Conservation (phyloP, 2,329 filamentous ascomycete species). For the Aspergillus sergii region DNA sequence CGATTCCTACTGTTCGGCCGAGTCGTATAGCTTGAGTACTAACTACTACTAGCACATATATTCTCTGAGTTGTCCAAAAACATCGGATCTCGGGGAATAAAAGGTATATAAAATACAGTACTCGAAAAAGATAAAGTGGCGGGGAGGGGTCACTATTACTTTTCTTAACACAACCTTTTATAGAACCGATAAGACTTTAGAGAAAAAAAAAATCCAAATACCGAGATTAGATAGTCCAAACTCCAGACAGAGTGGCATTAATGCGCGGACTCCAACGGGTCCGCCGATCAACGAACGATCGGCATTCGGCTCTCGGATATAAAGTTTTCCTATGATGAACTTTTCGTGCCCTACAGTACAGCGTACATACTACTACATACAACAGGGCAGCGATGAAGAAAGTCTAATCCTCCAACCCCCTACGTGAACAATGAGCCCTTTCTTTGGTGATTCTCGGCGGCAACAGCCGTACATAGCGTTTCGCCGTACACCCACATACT, state of each 20-base stretch:
- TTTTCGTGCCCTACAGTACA: not conserved
- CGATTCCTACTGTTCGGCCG: not conserved
- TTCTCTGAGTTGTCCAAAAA: not conserved
- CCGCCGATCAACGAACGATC: slow-evolving; percentile 1
- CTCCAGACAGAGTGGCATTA: not conserved
- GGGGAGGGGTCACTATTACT: not conserved
- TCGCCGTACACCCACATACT: not conserved
- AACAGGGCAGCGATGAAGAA: not conserved
- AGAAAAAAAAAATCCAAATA: not conserved
- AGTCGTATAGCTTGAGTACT: not conserved
- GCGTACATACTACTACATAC: too few species aligned
- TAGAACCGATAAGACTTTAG: not conserved
- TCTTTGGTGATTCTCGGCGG: not conserved
- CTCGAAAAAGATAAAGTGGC: not conserved
- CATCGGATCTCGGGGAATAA: not conserved
- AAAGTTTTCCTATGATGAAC: not conserved
- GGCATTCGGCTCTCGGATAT: not conserved
- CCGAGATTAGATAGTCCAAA: not conserved
- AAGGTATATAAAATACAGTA: not conserved
- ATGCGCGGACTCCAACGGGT: not conserved
- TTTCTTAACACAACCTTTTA: not conserved
- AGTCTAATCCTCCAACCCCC: not conserved
- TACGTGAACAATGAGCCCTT: not conserved
- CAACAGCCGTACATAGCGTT: too few species aligned
- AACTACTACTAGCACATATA: not conserved